A percentile compares a stretch with the other conserved stretches of the same genome.
phyloP scores from a whole-genome alignment of 176 grass and related monocot genomes.

The Themeda triandra region DNA sequence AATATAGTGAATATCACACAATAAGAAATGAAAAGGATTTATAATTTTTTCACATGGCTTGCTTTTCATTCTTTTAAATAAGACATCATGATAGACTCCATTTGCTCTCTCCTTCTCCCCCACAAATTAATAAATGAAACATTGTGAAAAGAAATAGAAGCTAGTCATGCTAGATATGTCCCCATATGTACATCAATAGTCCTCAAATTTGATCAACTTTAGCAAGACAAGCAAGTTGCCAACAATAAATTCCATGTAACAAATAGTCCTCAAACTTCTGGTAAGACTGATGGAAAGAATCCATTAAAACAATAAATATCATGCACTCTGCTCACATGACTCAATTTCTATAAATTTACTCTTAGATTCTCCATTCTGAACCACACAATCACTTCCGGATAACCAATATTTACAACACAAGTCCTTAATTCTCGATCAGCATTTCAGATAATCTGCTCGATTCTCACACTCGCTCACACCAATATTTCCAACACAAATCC shows the following conservation, averaged over 20 bases:
- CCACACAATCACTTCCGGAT: neutral
- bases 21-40: neutral
- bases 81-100: neutral
- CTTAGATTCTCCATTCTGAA: neutral
- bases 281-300: neutral
- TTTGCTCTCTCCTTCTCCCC: neutral
- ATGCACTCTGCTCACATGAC: neutral
- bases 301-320: neutral
- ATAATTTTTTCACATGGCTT: neutral
- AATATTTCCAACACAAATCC: too few relatives aligned
- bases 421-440: neutral
- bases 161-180: neutral
- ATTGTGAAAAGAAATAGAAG: neutral
- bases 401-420: neutral
- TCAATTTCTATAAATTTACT: neutral
- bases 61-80: neutral
- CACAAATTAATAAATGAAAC: neutral
- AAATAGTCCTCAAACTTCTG: neutral
- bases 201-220: neutral
- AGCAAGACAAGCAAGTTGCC: neutral
- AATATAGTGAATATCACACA: neutral
- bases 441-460: neutral
- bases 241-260: too few relatives aligned
- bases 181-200: neutral
- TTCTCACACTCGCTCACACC: too few relatives aligned